Evolutionary conservation across 1,284 basidiomycete species (phyloP).

Genomic region (Ustilago xerochloae): DNA sequence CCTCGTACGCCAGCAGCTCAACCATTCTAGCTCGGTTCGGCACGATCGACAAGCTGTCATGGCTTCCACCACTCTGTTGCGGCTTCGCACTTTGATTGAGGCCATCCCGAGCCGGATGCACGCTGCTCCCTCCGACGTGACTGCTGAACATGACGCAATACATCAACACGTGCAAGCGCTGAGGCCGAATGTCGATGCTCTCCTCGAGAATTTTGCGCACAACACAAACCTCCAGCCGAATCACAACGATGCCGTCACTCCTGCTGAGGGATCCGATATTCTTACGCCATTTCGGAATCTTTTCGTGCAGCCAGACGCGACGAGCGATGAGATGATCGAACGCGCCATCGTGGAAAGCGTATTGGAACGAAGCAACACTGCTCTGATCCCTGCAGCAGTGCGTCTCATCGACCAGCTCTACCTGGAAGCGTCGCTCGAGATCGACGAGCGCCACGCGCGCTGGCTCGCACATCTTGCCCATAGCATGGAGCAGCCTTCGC

Average conservation of each 20-base stretch:
- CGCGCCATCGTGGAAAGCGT: constrained; percentile 40
- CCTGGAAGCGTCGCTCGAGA: constrained; percentile 49
- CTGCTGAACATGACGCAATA: constrained; percentile 17
- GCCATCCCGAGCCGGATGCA: constrained; percentile 22
- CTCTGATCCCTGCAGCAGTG: constrained; percentile 23
- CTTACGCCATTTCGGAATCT: constrained; percentile 33
- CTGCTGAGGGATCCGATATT: constrained; percentile 25
- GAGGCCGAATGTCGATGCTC: constrained; percentile 22
- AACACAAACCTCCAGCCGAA: background rate
- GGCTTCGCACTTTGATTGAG: constrained; percentile 44
- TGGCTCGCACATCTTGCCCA: constrained; percentile 34
- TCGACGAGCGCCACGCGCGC: constrained; percentile 46
- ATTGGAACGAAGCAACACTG: constrained; percentile 4
- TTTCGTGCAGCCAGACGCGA: constrained; percentile 34
- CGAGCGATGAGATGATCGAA: constrained; percentile 44
- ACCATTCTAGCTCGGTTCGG: constrained; percentile 42
- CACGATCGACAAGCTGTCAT: constrained; percentile 46
- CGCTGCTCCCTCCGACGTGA: constrained; percentile 5
- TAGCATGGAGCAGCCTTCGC: constrained; percentile 20
- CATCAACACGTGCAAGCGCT: constrained; percentile 30
- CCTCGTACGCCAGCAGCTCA: constrained; percentile 49
- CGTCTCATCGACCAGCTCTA: constrained; percentile 46
- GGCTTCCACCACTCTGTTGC: constrained; percentile 42
- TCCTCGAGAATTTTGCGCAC: constrained; percentile 30
- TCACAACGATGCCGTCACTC: constrained; percentile 2